These are phyloP conservation scores for Candida xyloterini DNA, from an alignment of 805 yeast genomes.

Conservation along the genomic window DNA sequence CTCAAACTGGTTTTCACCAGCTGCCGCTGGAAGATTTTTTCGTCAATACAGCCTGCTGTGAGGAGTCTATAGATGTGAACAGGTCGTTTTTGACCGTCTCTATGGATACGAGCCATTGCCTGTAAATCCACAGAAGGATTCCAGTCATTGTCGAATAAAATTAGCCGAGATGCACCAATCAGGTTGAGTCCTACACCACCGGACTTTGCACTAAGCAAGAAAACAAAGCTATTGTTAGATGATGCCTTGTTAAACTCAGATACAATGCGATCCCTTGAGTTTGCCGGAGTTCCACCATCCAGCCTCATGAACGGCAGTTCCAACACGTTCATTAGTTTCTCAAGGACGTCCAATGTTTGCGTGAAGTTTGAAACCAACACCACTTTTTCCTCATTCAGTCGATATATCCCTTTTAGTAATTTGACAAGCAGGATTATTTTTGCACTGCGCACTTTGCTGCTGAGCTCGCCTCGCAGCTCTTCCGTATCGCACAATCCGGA, in stretches of 20 bases:
- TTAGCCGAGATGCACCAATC: conserved; percentile 82
- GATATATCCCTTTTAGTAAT: conserved; percentile 48
- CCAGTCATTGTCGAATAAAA: conserved; percentile 94
- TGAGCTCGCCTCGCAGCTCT: conserved; percentile 29
- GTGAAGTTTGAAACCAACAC: conserved; percentile 88
- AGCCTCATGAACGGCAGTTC: conserved; percentile 56
- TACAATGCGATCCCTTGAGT: conserved; percentile 63
- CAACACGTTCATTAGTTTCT: conserved; percentile 47
- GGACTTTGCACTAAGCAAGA: conserved; percentile 80
- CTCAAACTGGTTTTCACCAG: conserved; percentile 78
- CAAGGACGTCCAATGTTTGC: conserved; percentile 76
- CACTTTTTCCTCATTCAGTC: conserved; percentile 58
- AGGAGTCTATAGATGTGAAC: conserved; percentile 80
- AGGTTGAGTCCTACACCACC: conserved; percentile 94
- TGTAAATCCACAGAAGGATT: conserved; percentile 91
- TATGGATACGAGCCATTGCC: conserved; percentile 92
- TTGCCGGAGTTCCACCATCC: conserved; percentile 81
- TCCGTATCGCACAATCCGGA: conserved; percentile 26
- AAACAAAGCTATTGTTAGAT: conserved; percentile 47
- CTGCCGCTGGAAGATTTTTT: conserved; percentile 90
- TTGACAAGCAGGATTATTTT: conserved; percentile 61
- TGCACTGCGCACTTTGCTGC: conserved; percentile 45
- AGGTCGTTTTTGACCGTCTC: conserved; percentile 85
- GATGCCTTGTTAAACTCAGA: conserved; percentile 58
- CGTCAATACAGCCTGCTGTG: conserved; percentile 90